Evolutionary conservation across 1,139 yeast genomes (phyloP).

Genomic region (Zygoascus sp.): DNA sequence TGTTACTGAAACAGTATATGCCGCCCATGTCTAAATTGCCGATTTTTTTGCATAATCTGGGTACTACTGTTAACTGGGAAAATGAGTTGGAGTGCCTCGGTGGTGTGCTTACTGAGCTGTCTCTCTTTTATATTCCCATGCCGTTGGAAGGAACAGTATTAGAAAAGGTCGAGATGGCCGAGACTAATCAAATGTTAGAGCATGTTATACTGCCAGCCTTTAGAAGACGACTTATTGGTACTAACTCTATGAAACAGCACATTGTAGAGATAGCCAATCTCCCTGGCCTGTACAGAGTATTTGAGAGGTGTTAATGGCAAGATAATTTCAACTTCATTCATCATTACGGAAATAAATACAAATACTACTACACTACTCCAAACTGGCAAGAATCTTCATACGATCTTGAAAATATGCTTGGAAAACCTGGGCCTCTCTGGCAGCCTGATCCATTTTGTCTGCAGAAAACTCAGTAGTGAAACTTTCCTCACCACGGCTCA

Average conservation of each 20-base stretch:
- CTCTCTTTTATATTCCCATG: constrained; percentile 72
- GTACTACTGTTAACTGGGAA: constrained; percentile 54
- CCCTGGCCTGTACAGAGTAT: constrained; percentile 86
- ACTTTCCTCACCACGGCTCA: no score
- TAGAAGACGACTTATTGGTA: constrained; percentile 62
- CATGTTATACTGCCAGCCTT: constrained; percentile 61
- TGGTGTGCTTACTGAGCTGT: constrained; percentile 62
- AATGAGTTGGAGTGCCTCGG: constrained; percentile 64
- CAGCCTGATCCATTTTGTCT: background rate
- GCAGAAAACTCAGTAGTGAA: background rate
- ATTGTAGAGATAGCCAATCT: constrained; percentile 84
- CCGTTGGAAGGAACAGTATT: constrained; percentile 36
- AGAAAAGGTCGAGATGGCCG: constrained; percentile 14
- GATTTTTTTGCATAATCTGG: constrained; percentile 58
- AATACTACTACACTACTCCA: constrained; percentile 4
- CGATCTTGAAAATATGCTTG: constrained; percentile 29
- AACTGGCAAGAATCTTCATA: constrained; percentile 26
- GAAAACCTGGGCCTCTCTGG: constrained; percentile 22
- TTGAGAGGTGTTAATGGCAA: constrained; percentile 88
- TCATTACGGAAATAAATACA: constrained; percentile 8
- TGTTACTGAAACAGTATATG: constrained; percentile 55
- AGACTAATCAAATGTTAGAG: constrained; percentile 41
- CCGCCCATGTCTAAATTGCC: constrained; percentile 68
- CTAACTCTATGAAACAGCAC: constrained; percentile 47
- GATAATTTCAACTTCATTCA: no score